Conservation (phyloP, 345 rosid genomes). For the Hibiscus mutabilis region DNA sequence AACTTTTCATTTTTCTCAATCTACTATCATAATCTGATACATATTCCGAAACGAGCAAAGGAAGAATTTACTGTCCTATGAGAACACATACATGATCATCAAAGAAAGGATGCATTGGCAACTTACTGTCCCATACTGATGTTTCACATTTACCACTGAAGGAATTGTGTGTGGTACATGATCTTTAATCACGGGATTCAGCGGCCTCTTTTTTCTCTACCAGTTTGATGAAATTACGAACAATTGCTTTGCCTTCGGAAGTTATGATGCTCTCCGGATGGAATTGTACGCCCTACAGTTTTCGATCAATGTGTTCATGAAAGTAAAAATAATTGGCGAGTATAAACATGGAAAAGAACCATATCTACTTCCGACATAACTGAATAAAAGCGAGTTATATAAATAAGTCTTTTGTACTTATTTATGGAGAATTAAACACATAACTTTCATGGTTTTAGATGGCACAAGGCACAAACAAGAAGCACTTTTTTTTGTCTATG, state of each 20-base stretch:
- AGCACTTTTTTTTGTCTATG: background rate
- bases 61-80: background rate
- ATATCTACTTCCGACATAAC: background rate
- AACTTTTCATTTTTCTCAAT: background rate
- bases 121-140: background rate
- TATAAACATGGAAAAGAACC: background rate
- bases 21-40: background rate
- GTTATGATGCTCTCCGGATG: constrained; percentile 99
- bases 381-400: background rate
- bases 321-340: background rate
- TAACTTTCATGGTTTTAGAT: background rate
- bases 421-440: background rate
- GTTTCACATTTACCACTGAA: background rate
- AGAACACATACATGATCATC: background rate
- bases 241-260: constrained; percentile 61
- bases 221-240: constrained; percentile 64
- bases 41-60: background rate
- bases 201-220: constrained; percentile 52
- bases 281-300: constrained; percentile 84
- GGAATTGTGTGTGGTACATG: background rate
- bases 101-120: background rate
- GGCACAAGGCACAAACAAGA: background rate
- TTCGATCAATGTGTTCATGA: background rate
- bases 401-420: background rate
- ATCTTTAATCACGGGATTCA: constrained; percentile 28